phyloP scores from a whole-genome alignment of 768 basidiomycete species.

The Pholiota molesta region DNA sequence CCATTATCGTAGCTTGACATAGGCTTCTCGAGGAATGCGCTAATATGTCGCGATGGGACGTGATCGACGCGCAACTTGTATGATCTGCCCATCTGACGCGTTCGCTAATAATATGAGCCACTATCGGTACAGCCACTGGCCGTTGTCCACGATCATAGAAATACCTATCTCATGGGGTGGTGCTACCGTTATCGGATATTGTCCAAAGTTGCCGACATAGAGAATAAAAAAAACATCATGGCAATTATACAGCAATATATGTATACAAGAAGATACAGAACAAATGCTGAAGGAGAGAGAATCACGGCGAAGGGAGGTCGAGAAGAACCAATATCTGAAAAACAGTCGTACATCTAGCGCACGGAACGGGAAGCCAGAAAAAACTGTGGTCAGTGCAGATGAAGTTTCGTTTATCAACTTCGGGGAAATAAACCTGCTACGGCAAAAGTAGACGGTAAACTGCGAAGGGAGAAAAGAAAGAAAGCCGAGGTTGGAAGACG shows the following conservation, averaged over 20 bases:
- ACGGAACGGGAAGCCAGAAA: too few relatives aligned
- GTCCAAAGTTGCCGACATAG: too few relatives aligned
- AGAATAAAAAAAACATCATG: too few relatives aligned
- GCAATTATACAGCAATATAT: neutral
- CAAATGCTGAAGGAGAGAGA: neutral
- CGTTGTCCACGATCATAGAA: too few relatives aligned
- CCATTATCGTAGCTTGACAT: neutral
- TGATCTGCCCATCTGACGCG: neutral
- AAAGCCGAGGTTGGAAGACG: neutral
- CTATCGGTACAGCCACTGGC: neutral
- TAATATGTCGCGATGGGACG: neutral
- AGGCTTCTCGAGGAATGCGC: neutral
- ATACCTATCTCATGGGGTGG: too few relatives aligned
- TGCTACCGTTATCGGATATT: too few relatives aligned
- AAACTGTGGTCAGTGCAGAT: too few relatives aligned
- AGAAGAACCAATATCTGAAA: too few relatives aligned
- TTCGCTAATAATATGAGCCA: neutral
- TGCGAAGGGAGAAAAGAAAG: neutral
- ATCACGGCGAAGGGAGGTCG: too few relatives aligned
- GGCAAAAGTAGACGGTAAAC: neutral
- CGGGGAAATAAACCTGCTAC: neutral
- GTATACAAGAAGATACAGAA: neutral
- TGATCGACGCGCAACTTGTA: slow-evolving; percentile 3
- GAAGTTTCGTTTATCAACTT: neutral
- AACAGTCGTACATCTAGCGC: too few relatives aligned